Evolutionary conservation across 2,329 filamentous ascomycete species (phyloP).

Genomic region (Bretziella fagacearum): DNA sequence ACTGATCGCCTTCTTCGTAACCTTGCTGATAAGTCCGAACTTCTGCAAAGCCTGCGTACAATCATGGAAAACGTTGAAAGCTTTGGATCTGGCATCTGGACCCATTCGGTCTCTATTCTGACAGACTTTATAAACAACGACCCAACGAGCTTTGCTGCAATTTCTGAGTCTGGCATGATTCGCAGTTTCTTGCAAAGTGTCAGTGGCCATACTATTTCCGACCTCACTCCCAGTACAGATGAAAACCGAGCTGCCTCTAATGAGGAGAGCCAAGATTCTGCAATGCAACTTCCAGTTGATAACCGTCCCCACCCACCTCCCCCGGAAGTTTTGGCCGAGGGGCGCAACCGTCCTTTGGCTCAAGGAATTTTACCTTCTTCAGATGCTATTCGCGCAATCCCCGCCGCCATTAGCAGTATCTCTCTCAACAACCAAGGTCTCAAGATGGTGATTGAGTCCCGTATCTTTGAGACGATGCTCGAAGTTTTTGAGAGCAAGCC

Average conservation of each 20-base stretch:
- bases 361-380: constrained; percentile 67
- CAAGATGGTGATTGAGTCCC: constrained; percentile 68
- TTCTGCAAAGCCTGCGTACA: constrained; percentile 60
- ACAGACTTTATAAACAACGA: constrained; percentile 98
- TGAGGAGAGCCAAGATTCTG: too few species aligned
- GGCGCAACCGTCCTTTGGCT: constrained; percentile 33
- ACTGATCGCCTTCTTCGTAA: constrained; percentile 84
- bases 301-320: constrained; percentile 36
- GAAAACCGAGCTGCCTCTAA: too few species aligned
- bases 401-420: constrained; percentile 80
- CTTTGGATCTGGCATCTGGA: constrained; percentile 93
- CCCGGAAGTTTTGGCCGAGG: constrained; percentile 30
- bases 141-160: constrained; percentile 89
- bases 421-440: constrained; percentile 79
- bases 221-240: constrained; percentile 19
- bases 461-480: constrained; percentile 71
- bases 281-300: constrained; percentile 17
- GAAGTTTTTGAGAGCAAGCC: constrained; percentile 90
- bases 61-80: constrained; percentile 64
- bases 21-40: constrained; percentile 76
- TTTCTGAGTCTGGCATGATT: constrained; percentile 84
- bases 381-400: constrained; percentile 76
- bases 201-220: constrained; percentile 35
- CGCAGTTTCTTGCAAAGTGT: constrained; percentile 72
- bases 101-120: constrained; percentile 76